Base-by-base conservation (phyloP, 257 asterid genomes). In the Solanum dulcamara region DNA sequence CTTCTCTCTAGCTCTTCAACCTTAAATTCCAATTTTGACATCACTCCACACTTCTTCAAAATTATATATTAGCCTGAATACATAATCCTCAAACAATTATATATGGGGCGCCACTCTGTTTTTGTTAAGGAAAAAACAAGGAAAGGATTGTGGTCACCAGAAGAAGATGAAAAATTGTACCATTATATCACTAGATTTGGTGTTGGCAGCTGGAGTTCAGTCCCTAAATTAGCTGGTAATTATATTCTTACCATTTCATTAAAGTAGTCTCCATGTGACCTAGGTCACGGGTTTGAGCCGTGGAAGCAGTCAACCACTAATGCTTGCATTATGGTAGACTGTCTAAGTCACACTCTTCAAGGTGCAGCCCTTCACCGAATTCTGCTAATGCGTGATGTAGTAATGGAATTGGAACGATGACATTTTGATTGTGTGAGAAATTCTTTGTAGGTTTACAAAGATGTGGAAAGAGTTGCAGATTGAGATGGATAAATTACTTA, bases 111-210 rank as follows among this genome's bases (percentile, higher is more conserved):
- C 11, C 93, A 87, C 51, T 94, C 98, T 26, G 85, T 90, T 84
- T 62, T 92, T 68, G 89, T 86, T 85, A 94, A 95, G 87, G 94
- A 91, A 91, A 94, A 94, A 92, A 87, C 93, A 64, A 92, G 97
- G 89, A 95, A 93, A 87, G 98, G 98, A 32, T 83, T 95, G 4
- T 95, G 98, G 98, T 95, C 98, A n/a, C 98, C 98, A 0, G 98
- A 94, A 81, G 98, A 94, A 90, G 98, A 95, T 86, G 98, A 94
- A 80, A 95, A 93, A 24, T 72, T 95, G 51, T 89, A 83, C 82
- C 93, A 90, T 83, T 92, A 91, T 87, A 95, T 94, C 12, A 92
- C 93, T 7, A 87, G 93, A 88, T 95, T 92, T 81, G 98, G 98
- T 1, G 94, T 94, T 64, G 98, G 98, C 13, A 91, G 99, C 87